Evolutionary conservation across 768 basidiomycete genomes (phyloP).

Genomic region (Pleurotus citrinopileatus): DNA sequence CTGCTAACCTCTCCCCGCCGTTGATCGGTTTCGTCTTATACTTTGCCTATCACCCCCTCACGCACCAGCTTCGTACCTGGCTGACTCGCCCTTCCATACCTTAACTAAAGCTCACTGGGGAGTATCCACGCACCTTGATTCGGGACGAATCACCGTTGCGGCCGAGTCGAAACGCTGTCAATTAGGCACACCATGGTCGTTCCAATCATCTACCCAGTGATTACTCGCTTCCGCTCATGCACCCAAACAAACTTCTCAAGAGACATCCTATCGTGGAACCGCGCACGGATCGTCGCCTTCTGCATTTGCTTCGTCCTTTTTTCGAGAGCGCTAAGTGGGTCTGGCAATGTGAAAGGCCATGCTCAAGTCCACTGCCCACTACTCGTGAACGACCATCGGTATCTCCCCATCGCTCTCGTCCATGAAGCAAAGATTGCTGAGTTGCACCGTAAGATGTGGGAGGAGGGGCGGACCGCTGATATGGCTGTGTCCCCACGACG

Average conservation of each 20-base stretch:
- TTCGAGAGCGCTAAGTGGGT: neutral
- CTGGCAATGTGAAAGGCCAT: constrained; percentile 2
- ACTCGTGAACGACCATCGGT: neutral
- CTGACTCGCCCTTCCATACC: neutral
- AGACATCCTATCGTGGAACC: neutral
- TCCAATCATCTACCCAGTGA: neutral
- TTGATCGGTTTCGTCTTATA: neutral
- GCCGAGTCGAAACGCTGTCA: too few species aligned
- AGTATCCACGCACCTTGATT: too few species aligned
- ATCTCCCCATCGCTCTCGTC: constrained; percentile 4
- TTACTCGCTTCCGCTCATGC: neutral
- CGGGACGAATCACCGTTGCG: too few species aligned
- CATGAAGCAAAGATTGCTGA: constrained; percentile 8
- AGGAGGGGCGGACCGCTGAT: neutral
- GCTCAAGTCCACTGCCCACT: neutral
- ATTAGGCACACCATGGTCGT: neutral
- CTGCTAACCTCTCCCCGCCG: neutral
- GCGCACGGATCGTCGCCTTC: neutral
- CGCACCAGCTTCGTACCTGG: neutral
- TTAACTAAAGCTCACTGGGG: too few species aligned
- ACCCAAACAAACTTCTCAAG: neutral
- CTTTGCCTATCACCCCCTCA: neutral
- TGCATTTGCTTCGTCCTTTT: constrained; percentile 3
- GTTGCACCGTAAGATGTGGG: neutral
- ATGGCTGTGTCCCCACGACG: neutral